Base-by-base conservation (phyloP, 306 rosid species). In the Cicer judaicum region DNA sequence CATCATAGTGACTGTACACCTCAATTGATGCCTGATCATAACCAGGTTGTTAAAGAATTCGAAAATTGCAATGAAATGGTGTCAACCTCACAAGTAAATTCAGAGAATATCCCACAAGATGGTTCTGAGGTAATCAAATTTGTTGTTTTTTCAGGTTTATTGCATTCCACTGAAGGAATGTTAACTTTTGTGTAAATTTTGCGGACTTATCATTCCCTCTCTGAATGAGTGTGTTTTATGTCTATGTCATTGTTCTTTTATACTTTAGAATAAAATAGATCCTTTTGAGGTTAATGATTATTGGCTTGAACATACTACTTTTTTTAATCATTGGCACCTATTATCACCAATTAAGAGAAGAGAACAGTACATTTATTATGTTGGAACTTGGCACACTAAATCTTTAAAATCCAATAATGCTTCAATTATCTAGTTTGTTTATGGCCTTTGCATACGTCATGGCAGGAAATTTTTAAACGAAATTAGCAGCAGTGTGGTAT, bases 81-180 rank as follows among this genome's bases (percentile, higher is more conserved):
- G 42, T 71, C 56, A 65, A 75, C 77, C 68, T 73, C 88, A 41
- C 44, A 70, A 65, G 75, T 68, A 76, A 61, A 73, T 72, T 68
- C 64, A 55, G 88, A 67, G 56, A 85, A 65, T 46, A 59, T 70
- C 50, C 50, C 57, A 16, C 79, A 59, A 47, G 77, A 76, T 48
- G 81, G 70, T 65, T 65, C 84, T 65, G 77, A 89, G 88, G 91
- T 87, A 84, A 66, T 70, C 34, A 48, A 24, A 56, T 78, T 11
- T 53, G 36, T 29, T 29, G 15, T 56, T 29, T 65, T 39, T 57
- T 49, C 11, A 60, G 18, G 62, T 63, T 75, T 72, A 44, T 64
- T 59, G 15, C 64, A 57, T 41, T 34, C 13, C 55, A 60, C 46
- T 40, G 14, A 48, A 18, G 43, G 46, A 15, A 48, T 55, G 49